Conservation (phyloP, 2,329 filamentous ascomycete genomes). For the Pochonia chlamydosporia region DNA sequence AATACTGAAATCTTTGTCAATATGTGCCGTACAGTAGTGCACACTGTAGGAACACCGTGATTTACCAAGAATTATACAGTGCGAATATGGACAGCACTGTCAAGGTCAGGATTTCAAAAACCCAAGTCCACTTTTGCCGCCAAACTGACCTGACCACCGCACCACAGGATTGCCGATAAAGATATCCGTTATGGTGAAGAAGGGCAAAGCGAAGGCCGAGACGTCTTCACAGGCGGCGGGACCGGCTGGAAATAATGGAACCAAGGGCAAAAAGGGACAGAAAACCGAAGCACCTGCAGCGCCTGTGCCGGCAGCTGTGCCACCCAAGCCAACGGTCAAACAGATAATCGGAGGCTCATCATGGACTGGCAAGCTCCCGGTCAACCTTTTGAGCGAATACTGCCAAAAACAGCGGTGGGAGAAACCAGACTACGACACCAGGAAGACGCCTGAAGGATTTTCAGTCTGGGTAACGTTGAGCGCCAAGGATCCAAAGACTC, state of each 20-base stretch:
- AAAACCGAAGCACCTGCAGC: constrained; percentile 23
- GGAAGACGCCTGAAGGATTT: constrained; percentile 66
- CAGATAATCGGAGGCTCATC: constrained; percentile 90
- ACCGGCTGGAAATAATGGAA: constrained; percentile 47
- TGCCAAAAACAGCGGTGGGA: constrained; percentile 96
- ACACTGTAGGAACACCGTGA: background rate
- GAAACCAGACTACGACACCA: constrained; percentile 84
- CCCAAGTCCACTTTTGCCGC: background rate
- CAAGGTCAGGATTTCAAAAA: background rate
- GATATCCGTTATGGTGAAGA: constrained; percentile 39
- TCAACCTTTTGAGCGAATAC: constrained; percentile 89
- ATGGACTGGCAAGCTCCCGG: constrained; percentile 95
- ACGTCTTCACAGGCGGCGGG: constrained; percentile 26
- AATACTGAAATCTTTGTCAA: no score
- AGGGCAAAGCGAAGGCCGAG: constrained; percentile 45
- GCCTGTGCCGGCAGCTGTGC: constrained; percentile 32
- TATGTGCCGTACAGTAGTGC: background rate
- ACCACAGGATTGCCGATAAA: background rate
- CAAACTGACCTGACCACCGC: background rate
- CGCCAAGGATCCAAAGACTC: constrained; percentile 73
- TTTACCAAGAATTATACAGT: background rate
- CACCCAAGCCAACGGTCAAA: constrained; percentile 59
- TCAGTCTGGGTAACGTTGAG: constrained; percentile 77
- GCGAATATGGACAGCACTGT: background rate
- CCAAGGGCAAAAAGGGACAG: constrained; percentile 36